Percentiles rank a stretch among this genome's conserved stretches.
Evolutionary conservation across 805 yeast genomes (phyloP).

Genomic region (Kodamaea leandrae): DNA sequence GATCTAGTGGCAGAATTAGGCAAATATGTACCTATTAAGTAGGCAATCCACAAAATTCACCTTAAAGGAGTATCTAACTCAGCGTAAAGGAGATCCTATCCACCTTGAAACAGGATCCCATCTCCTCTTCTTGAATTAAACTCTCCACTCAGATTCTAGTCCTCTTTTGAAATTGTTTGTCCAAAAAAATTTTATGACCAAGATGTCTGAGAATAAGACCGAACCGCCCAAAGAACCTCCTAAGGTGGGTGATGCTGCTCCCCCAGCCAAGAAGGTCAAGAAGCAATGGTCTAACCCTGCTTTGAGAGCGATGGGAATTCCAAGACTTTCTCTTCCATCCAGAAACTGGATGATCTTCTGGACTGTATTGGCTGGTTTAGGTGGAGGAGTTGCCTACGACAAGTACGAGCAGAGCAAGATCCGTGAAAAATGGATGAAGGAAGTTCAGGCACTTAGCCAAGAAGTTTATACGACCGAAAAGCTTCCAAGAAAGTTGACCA

Average conservation of each 20-base stretch:
- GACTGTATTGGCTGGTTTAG: slow-evolving; percentile 58
- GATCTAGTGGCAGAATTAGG: slow-evolving; percentile 34
- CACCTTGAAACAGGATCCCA: neutral
- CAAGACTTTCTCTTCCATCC: slow-evolving; percentile 74
- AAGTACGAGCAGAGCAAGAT: slow-evolving; percentile 66
- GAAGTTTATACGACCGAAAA: slow-evolving; percentile 43
- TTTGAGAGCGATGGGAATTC: slow-evolving; percentile 79
- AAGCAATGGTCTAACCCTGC: slow-evolving; percentile 72
- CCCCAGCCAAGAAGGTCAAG: slow-evolving; percentile 17
- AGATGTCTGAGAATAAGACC: slow-evolving; percentile 1
- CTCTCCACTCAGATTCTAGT: neutral
- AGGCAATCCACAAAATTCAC: neutral
- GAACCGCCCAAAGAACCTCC: neutral
- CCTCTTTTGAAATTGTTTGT: neutral
- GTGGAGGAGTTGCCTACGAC: slow-evolving; percentile 82
- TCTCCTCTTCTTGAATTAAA: neutral
- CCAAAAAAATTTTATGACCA: slow-evolving; percentile 1
- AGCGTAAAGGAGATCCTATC: too few relatives aligned
- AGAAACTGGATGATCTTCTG: slow-evolving; percentile 93
- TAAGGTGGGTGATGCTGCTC: neutral
- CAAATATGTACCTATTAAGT: slow-evolving; percentile 10
- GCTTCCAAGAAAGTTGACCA: slow-evolving; percentile 70
- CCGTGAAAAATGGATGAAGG: slow-evolving; percentile 60
- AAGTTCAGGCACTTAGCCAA: slow-evolving; percentile 54
- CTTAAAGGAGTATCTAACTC: too few relatives aligned